Conservation (phyloP, 495 filamentous ascomycete species). For the Darksidea phi region DNA sequence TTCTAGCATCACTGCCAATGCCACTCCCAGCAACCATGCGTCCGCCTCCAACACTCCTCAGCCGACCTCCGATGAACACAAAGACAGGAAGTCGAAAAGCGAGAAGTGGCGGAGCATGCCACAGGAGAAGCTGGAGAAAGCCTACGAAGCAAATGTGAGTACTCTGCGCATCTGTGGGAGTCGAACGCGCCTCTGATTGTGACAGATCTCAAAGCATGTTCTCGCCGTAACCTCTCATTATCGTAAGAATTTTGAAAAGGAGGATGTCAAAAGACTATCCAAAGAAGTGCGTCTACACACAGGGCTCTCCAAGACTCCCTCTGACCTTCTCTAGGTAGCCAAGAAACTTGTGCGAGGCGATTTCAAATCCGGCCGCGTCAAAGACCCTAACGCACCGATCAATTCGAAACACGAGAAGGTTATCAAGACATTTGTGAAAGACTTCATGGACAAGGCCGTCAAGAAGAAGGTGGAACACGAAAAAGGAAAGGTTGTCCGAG, state of each 20-base stretch:
- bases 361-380: slow-evolving; percentile 80
- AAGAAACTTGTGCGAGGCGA: slow-evolving; percentile 87
- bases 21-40: slow-evolving; percentile 63
- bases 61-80: slow-evolving; percentile 48
- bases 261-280: slow-evolving; percentile 81
- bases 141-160: slow-evolving; percentile 87
- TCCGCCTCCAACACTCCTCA: slow-evolving; percentile 53
- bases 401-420: slow-evolving; percentile 75
- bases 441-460: slow-evolving; percentile 82
- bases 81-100: slow-evolving; percentile 69
- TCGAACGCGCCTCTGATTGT: slow-evolving; percentile 2
- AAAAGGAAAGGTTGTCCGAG: slow-evolving; percentile 59
- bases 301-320: background rate
- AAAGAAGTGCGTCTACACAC: slow-evolving; percentile 70
- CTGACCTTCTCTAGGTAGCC: slow-evolving; percentile 50
- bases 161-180: background rate
- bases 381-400: slow-evolving; percentile 72
- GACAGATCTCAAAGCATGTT: slow-evolving; percentile 75
- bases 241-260: slow-evolving; percentile 76
- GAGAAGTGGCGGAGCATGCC: slow-evolving; percentile 80
- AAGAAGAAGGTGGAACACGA: slow-evolving; percentile 70
- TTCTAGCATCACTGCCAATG: slow-evolving; percentile 69
- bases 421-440: slow-evolving; percentile 75
- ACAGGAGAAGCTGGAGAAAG: slow-evolving; percentile 84
- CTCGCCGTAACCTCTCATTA: slow-evolving; percentile 84